Percentiles rank a stretch among this genome's conserved stretches.
phyloP scores from a whole-genome alignment of 805 yeast species.

The Nakazawaea ernobii region DNA sequence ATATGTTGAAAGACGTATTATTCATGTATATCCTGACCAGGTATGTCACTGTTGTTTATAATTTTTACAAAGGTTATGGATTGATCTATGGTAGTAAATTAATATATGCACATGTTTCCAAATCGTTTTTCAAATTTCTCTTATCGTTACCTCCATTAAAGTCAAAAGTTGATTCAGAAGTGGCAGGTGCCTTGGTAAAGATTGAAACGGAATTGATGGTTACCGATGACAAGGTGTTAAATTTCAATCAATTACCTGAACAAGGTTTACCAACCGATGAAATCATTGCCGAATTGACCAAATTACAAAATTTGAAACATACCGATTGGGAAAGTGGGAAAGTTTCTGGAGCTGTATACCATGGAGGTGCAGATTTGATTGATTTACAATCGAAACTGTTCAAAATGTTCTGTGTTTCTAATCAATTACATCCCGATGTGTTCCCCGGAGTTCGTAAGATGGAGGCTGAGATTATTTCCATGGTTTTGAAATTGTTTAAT shows the following conservation, averaged over 20 bases:
- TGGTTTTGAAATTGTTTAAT: constrained; percentile 77
- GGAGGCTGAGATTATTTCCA: constrained; percentile 92
- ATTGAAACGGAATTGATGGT: constrained; percentile 57
- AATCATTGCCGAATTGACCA: constrained; percentile 47
- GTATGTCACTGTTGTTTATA: background rate
- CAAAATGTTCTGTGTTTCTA: constrained; percentile 74
- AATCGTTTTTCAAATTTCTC: constrained; percentile 24
- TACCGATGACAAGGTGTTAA: constrained; percentile 39
- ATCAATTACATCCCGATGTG: constrained; percentile 95
- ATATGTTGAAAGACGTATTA: constrained; percentile 7
- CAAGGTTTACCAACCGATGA: constrained; percentile 45
- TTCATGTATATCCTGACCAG: background rate
- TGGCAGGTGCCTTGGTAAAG: constrained; percentile 36
- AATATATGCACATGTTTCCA: constrained; percentile 16
- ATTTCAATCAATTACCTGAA: constrained; percentile 50
- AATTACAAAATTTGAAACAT: constrained; percentile 47
- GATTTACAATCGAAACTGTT: constrained; percentile 74
- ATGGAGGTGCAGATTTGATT: constrained; percentile 81
- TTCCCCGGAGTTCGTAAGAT: constrained; percentile 95
- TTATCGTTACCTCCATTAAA: constrained; percentile 48
- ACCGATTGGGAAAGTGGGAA: constrained; percentile 81
- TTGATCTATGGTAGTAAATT: constrained; percentile 23
- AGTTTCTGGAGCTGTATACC: constrained; percentile 94
- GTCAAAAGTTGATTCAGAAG: constrained; percentile 54
- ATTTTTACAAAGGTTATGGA: constrained; percentile 33